Conservation (phyloP, 345 rosid genomes). For the Gynandropsis gynandra region DNA sequence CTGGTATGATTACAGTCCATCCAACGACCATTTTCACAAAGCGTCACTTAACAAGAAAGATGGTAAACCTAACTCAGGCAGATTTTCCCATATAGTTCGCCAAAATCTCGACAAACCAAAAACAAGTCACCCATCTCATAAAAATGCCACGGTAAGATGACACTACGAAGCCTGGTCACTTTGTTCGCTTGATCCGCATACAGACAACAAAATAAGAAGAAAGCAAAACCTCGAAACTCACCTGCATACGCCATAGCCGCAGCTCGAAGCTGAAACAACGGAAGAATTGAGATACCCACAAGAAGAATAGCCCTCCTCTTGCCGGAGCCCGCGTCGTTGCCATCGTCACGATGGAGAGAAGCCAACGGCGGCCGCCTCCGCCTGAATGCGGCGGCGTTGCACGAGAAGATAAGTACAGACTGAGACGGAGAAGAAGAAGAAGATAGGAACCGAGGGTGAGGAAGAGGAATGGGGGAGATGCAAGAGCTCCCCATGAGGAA, state of each 20-base stretch:
- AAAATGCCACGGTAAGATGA: too few species aligned
- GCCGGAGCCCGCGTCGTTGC: conserved; percentile 21
- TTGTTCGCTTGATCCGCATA: background rate
- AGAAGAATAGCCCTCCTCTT: conserved; percentile 51
- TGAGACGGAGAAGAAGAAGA: conserved; percentile 28
- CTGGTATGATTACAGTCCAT: too few species aligned
- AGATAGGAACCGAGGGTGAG: conserved; percentile 20
- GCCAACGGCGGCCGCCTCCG: conserved; percentile 29
- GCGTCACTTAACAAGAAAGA: too few species aligned
- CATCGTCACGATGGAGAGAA: conserved; percentile 34
- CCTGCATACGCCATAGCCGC: conserved; percentile 24
- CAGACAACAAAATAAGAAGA: background rate
- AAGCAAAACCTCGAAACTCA: conserved; percentile 8
- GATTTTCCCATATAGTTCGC: too few species aligned
- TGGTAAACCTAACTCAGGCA: too few species aligned
- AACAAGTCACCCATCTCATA: too few species aligned
- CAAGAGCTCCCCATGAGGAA: conserved; percentile 43
- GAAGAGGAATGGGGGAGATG: conserved; percentile 34
- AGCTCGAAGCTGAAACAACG: conserved; percentile 40
- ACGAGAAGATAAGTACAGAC: conserved; percentile 23
- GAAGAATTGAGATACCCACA: conserved; percentile 64
- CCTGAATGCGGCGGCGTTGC: conserved; percentile 34
- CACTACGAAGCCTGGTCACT: too few species aligned
- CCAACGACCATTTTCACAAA: too few species aligned
- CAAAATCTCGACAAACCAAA: too few species aligned